phyloP scores from a whole-genome alignment of 2,329 filamentous ascomycete genomes.

The Stagonosporopsis rhizophila region DNA sequence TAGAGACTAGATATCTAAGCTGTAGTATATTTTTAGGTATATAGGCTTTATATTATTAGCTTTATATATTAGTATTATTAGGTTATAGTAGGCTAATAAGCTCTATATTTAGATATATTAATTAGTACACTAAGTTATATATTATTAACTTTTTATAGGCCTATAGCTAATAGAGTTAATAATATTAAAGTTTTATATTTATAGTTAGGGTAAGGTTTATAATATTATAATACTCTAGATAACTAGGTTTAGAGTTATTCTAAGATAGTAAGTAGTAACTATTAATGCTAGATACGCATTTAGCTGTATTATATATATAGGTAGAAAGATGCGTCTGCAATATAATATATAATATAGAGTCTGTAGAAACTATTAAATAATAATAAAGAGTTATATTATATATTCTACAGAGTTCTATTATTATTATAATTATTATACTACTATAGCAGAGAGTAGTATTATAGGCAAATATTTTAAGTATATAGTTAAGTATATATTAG shows the following conservation, averaged over 20 bases:
- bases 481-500: background rate
- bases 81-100: background rate
- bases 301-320: background rate
- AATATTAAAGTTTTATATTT: conserved; percentile 10
- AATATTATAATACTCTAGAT: background rate
- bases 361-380: background rate
- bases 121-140: background rate
- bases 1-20: too few relatives aligned
- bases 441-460: conserved; percentile 5
- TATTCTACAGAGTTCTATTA: background rate
- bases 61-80: background rate
- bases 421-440: background rate
- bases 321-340: background rate
- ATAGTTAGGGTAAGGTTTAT: conserved; percentile 4
- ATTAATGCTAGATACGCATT: background rate
- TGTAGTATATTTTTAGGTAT: too few relatives aligned
- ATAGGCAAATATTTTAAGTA: background rate
- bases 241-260: conserved; percentile 7
- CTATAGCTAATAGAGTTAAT: background rate
- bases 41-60: too few relatives aligned
- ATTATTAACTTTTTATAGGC: background rate
- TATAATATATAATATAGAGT: background rate
- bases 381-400: background rate
- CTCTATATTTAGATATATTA: background rate
- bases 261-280: conserved; percentile 1